A percentile compares a stretch with the other conserved stretches of the same genome.
phyloP scores from a whole-genome alignment of 805 yeast species.

The Suhomyces vadensis region DNA sequence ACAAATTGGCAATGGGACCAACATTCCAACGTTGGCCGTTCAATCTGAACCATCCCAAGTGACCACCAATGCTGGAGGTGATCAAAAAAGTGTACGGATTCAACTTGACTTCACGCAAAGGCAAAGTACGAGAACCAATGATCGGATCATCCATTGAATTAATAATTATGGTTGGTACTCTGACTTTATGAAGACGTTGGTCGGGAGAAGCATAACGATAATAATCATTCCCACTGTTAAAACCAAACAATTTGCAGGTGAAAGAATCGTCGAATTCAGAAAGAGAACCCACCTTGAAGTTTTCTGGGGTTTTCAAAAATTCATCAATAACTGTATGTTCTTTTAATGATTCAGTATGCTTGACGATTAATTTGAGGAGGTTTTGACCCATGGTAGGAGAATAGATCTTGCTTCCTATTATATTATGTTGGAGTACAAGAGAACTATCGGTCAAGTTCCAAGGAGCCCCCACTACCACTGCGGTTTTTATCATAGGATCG shows the following conservation, averaged over 20 bases:
- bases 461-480: conserved; percentile 63
- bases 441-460: conserved; percentile 68
- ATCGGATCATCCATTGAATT: conserved; percentile 71
- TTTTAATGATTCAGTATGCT: conserved; percentile 32
- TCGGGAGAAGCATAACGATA: conserved; percentile 67
- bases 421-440: conserved; percentile 40
- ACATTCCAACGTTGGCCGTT: conserved; percentile 41
- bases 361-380: conserved; percentile 31
- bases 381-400: conserved; percentile 46
- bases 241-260: conserved; percentile 64
- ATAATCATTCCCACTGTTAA: conserved; percentile 60
- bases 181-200: conserved; percentile 53
- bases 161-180: conserved; percentile 62
- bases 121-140: conserved; percentile 53
- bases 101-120: conserved; percentile 46
- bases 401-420: conserved; percentile 39
- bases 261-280: conserved; percentile 61
- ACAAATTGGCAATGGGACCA: conserved; percentile 34
- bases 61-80: conserved; percentile 71
- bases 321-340: conserved; percentile 23
- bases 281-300: conserved; percentile 37
- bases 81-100: conserved; percentile 62
- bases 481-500: conserved; percentile 53
- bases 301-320: conserved; percentile 31
- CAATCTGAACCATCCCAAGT: conserved; percentile 52